A percentile compares a stretch with the other conserved stretches of the same genome.
phyloP scores from a whole-genome alignment of 345 rosid species.

The Mangifera indica region DNA sequence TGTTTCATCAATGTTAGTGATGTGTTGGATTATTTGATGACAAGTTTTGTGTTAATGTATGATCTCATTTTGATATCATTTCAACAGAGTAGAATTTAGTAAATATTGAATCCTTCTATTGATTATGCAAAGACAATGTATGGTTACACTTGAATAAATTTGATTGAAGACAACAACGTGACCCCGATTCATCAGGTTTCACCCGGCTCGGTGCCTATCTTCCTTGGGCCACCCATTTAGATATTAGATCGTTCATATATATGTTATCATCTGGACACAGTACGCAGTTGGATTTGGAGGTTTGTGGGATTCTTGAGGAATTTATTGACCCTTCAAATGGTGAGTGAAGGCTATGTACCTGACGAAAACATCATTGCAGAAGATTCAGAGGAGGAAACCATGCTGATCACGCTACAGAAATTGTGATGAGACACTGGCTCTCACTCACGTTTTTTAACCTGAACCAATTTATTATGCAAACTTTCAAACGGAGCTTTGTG shows the following conservation, averaged over 20 bases:
- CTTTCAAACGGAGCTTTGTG: no score
- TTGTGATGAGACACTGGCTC: not conserved
- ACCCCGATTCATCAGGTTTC: no score
- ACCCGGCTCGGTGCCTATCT: no score
- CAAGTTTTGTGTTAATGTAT: not conserved
- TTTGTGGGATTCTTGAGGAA: conserved; percentile 30
- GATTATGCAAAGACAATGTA: no score
- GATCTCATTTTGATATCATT: not conserved
- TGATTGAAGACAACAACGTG: no score
- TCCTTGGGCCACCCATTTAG: no score
- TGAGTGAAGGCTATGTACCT: conserved; percentile 3
- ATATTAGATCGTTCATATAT: no score
- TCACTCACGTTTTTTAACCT: not conserved
- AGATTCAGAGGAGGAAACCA: not conserved
- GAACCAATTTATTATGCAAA: not conserved
- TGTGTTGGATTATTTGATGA: conserved; percentile 3
- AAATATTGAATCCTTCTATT: no score
- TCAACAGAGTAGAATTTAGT: no score
- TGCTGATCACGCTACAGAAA: not conserved
- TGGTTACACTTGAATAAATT: no score
- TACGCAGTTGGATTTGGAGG: conserved; percentile 23
- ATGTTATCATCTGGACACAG: conserved; percentile 49
- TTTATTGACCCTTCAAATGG: conserved; percentile 39
- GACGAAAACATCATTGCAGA: not conserved
- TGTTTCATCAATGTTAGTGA: not conserved